Base-by-base conservation (phyloP, 139 green algal species). In the Auxenochlorella protothecoides region DNA sequence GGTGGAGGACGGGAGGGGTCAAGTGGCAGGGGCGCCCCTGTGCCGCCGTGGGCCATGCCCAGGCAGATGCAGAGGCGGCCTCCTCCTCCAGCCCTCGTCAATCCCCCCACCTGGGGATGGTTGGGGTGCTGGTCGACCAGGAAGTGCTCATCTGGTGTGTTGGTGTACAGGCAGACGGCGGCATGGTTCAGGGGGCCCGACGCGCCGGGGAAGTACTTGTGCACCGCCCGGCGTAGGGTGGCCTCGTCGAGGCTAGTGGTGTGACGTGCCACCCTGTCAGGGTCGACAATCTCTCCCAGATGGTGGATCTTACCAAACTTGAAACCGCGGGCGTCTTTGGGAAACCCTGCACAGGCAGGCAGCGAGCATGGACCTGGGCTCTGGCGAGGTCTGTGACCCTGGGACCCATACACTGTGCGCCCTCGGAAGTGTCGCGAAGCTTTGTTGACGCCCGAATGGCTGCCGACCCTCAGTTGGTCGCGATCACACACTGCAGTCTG, bases 91-190 rank as follows among this genome's bases (percentile, higher is more conserved):
- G 27, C 27, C 27, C 27, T 44, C 27, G 27, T 44, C 27, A 44
- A 44, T 1, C 27, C 27, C 27, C 27, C 27, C 14, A 94, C 88
- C 84, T 95, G 86, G 6, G 74, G 75, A 12, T 87, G 71, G 3
- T 8, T 4, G 0, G 88, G 90, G 73, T 93, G 88, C 3, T 59
- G 27, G 70, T 96, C 90, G 6, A 96, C 74, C 9, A 96, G 77
- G 72, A 96, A 96, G 69, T 92, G 81, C 1, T 59, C 52, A 65
- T 94, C 88, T 2, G 85, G 83, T 0, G 86, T 93, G 82, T 91
- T 91, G 53, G 85, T 92, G 73, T 93, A 96, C 75, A 90, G 80
- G 84, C 90, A 96, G 4, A 71, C 74, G 12, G 60, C 75, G 65
- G 80, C 73, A 5, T 77, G 44, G 12, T 78, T 66, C 70, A 92